Evolutionary conservation across 495 filamentous ascomycete genomes (phyloP).

Genomic region (Chaetomium fimeti): DNA sequence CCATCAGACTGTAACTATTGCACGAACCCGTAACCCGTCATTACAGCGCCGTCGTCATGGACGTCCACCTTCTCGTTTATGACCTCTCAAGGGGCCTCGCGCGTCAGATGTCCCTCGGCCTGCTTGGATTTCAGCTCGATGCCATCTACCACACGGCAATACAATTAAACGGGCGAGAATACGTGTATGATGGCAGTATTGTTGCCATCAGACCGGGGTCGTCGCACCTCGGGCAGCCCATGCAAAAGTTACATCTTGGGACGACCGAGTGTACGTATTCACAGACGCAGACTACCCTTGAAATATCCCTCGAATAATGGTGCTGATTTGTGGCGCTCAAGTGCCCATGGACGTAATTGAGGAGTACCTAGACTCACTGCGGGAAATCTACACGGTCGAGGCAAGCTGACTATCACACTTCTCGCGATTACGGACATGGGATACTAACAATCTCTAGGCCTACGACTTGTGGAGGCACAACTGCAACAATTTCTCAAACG

Average conservation of each 20-base stretch:
- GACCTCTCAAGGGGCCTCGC: constrained; percentile 77
- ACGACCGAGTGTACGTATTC: constrained; percentile 54
- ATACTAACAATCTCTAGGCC: constrained; percentile 46
- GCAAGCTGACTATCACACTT: constrained; percentile 41
- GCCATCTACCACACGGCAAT: constrained; percentile 91
- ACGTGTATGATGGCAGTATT: constrained; percentile 64
- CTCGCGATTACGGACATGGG: constrained; percentile 1
- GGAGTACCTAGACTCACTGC: constrained; percentile 85
- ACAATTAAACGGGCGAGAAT: constrained; percentile 65
- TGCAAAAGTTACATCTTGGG: constrained; percentile 73
- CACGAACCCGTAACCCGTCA: background rate
- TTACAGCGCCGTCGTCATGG: constrained; percentile 55
- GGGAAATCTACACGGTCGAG: constrained; percentile 77
- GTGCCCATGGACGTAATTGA: constrained; percentile 79
- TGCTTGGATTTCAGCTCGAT: constrained; percentile 75
- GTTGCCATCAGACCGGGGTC: constrained; percentile 74
- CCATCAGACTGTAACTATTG: too few species aligned
- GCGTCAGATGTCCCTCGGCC: constrained; percentile 44
- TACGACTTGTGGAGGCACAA: constrained; percentile 87
- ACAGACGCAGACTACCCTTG: background rate
- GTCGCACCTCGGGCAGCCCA: constrained; percentile 81
- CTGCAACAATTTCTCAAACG: constrained; percentile 98
- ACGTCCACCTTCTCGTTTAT: constrained; percentile 89
- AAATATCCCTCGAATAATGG: too few species aligned
- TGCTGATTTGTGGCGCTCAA: background rate